These are phyloP conservation scores for Eucalyptus viminalis DNA, from an alignment of 345 rosid genomes.

Conservation along the genomic window DNA sequence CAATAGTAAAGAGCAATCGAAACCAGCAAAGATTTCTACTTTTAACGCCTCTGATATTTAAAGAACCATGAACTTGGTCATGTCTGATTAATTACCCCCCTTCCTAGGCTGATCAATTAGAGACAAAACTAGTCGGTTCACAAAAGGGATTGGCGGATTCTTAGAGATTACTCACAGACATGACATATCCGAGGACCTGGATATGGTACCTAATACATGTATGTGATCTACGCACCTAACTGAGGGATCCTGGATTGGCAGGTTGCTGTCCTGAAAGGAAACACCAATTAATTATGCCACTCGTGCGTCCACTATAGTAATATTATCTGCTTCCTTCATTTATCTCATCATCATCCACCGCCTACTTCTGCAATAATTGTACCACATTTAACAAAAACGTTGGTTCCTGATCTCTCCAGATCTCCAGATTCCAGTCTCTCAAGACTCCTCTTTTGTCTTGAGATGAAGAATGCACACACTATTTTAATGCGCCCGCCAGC, in stretches of 20 bases:
- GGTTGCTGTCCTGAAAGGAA: neutral
- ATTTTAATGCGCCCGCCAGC: neutral
- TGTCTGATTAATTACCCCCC: neutral
- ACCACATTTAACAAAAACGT: neutral
- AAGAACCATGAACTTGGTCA: neutral
- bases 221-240: neutral
- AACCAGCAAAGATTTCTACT: neutral
- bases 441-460: neutral
- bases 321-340: neutral
- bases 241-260: neutral
- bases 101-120: neutral
- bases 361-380: neutral
- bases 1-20: neutral
- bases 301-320: neutral
- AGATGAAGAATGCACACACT: neutral
- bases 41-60: neutral
- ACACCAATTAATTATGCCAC: neutral
- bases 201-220: neutral
- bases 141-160: neutral
- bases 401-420: neutral
- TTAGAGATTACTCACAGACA: neutral
- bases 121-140: neutral
- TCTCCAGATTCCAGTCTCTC: neutral
- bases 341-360: neutral
- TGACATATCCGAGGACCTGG: neutral